Percentiles rank a stretch among this genome's conserved stretches.
These are phyloP conservation scores for Solanum neorickii DNA, from an alignment of 257 asterid species.

Conservation along the genomic window DNA sequence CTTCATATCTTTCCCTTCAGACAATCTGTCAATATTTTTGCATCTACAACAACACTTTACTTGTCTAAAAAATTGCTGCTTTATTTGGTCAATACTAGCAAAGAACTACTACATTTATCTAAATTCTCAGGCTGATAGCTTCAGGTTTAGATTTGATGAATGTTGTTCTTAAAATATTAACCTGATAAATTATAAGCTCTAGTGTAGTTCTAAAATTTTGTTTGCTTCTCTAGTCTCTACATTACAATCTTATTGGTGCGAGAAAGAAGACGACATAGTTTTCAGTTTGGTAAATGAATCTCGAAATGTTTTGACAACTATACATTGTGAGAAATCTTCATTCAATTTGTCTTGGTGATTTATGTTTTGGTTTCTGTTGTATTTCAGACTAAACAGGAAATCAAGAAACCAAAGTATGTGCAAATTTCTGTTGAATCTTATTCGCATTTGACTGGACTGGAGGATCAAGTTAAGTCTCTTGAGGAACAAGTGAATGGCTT, in stretches of 20 bases:
- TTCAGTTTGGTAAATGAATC: background rate
- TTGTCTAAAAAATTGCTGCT: background rate
- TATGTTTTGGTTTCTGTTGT: background rate
- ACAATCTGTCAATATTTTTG: background rate
- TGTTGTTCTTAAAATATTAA: background rate
- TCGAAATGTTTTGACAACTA: background rate
- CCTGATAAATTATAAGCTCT: background rate
- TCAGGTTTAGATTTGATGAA: background rate
- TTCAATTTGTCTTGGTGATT: background rate
- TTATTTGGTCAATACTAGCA: background rate
- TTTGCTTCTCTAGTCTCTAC: background rate
- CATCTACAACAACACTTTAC: background rate
- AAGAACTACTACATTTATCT: background rate
- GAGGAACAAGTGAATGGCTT: constrained; percentile 60
- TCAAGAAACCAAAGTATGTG: constrained; percentile 75
- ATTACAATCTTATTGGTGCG: background rate
- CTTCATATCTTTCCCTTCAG: background rate
- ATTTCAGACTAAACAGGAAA: constrained; percentile 50
- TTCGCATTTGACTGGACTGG: constrained; percentile 85
- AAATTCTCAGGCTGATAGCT: background rate
- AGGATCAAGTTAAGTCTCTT: constrained; percentile 64
- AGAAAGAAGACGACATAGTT: background rate
- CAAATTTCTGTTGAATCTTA: constrained; percentile 92
- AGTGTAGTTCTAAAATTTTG: background rate
- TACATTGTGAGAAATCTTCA: background rate